phyloP scores from a whole-genome alignment of 2,329 filamentous ascomycete genomes.

The Stenocarpella maydis region DNA sequence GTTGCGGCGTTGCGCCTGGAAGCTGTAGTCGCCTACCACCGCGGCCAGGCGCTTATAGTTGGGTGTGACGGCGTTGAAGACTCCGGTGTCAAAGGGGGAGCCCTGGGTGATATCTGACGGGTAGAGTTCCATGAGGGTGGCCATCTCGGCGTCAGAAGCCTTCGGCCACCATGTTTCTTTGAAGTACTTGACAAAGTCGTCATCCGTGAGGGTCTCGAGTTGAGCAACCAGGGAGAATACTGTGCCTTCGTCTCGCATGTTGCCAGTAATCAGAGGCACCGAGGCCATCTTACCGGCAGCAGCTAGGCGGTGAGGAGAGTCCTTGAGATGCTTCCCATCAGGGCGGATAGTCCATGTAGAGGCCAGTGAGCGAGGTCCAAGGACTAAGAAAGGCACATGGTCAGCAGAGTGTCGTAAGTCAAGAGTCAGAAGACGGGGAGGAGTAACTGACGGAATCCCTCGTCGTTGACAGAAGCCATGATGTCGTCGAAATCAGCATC shows the following conservation, averaged over 20 bases:
- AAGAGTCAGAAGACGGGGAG: too few species aligned
- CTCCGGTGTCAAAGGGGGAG: neutral
- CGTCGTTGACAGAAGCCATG: neutral
- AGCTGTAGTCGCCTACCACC: constrained; percentile 9
- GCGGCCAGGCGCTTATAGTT: constrained; percentile 11
- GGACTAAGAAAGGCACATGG: neutral
- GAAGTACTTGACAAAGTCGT: constrained; percentile 3
- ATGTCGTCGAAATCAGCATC: neutral
- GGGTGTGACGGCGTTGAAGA: constrained; percentile 1
- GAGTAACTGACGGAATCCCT: neutral
- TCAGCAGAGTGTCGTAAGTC: neutral
- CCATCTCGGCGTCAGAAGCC: neutral
- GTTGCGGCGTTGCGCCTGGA: constrained; percentile 7
- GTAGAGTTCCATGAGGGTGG: neutral
- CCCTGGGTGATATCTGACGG: neutral
- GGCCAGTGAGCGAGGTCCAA: constrained; percentile 1
- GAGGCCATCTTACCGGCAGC: constrained; percentile 4
- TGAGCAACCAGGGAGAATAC: neutral
- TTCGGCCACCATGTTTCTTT: constrained; percentile 7
- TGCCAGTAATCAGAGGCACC: neutral
- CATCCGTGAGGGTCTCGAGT: neutral
- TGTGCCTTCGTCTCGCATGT: constrained; percentile 7
- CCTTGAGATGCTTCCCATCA: neutral
- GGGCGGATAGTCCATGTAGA: constrained; percentile 4
- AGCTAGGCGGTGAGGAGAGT: neutral